Conservation (phyloP, 2,329 filamentous ascomycete species). For the Fusarium temperatum region DNA sequence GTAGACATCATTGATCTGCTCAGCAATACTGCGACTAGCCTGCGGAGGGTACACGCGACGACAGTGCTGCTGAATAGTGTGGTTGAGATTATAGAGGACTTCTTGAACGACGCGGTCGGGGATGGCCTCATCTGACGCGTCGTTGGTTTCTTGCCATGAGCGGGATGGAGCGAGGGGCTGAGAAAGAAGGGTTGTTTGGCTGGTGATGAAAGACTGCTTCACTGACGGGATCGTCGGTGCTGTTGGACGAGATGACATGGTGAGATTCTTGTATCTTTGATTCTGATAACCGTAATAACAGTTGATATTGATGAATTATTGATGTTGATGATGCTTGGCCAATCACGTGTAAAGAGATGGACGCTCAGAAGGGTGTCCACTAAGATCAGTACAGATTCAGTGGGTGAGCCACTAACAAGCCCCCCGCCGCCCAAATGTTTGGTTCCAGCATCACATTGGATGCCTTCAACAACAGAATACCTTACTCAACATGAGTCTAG, state of each 20-base stretch:
- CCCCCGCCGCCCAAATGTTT: not conserved
- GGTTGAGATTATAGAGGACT: slow-evolving; percentile 67
- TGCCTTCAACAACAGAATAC: not conserved
- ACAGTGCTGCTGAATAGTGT: slow-evolving; percentile 70
- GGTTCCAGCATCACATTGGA: not conserved
- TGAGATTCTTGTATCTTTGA: not conserved
- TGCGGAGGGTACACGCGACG: slow-evolving; percentile 73
- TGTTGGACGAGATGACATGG: slow-evolving; percentile 24
- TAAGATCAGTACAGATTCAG: not conserved
- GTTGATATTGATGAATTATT: not conserved
- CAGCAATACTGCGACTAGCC: slow-evolving; percentile 75
- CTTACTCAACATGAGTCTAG: not conserved
- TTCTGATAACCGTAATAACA: not conserved
- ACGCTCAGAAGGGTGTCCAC: not conserved
- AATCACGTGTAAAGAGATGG: slow-evolving; percentile 14
- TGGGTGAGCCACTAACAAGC: not conserved
- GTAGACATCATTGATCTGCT: slow-evolving; percentile 76
- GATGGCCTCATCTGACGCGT: slow-evolving; percentile 52
- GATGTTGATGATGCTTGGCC: slow-evolving; percentile 9
- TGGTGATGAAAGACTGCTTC: slow-evolving; percentile 71
- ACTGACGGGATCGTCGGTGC: slow-evolving; percentile 67
- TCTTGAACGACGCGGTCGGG: slow-evolving; percentile 64
- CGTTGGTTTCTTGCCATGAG: slow-evolving; percentile 60
- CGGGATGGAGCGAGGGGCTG: slow-evolving; percentile 66
- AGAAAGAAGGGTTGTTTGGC: slow-evolving; percentile 70